Evolutionary conservation across 2,329 filamentous ascomycete species (phyloP), one percentile per base, ranked within the genome.

Genomic region (Cercospora sp.): DNA sequence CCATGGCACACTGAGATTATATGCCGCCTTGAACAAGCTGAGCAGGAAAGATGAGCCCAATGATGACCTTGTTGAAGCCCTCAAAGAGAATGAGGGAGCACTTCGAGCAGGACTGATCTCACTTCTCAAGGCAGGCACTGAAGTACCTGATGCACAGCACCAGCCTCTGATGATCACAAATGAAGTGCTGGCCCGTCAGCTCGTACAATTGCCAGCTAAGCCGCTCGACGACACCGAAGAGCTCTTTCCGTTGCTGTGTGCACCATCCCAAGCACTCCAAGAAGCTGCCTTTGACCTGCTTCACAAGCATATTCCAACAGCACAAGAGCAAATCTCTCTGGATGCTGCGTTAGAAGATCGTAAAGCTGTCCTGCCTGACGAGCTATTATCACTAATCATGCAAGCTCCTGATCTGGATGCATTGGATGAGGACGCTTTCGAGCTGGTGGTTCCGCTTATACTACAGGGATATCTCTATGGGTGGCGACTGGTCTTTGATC

Each of bases 401-500:
- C 91, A 96, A 70, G 85, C 91, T 0, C 92, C 94, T 0, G 89
- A 89, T 0, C 83, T 91, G 2, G 86, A 90, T n/a, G 84, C 84
- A 12, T 87, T 93, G 57, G 84, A 86, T 0, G 88, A 91, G 58
- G 86, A 90, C 8, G 83, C 86, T 40, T 88, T 93, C 24, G 85
- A 89, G 5, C 83, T 87, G 16, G 82, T 77, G 37, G 91, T 94
- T 74, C 93, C 93, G 10, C 82, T 88, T 0, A 77, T 86, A 0
- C 83, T 97, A 59, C 88, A 93, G 63, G 88, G 90, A 9, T 99
- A 97, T 75, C 84, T 99, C 2, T 83, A 97, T 30, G 91, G 92
- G 10, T 99, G 95, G 95, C 88, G 92, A 71, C 84, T 98, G 1
- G 85, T 97, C 0, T 98, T 97, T 76, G 93, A 97, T 73, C 90